These are phyloP conservation scores for Thelephora terrestris DNA, from an alignment of 1,284 basidiomycete species.

Conservation along the genomic window DNA sequence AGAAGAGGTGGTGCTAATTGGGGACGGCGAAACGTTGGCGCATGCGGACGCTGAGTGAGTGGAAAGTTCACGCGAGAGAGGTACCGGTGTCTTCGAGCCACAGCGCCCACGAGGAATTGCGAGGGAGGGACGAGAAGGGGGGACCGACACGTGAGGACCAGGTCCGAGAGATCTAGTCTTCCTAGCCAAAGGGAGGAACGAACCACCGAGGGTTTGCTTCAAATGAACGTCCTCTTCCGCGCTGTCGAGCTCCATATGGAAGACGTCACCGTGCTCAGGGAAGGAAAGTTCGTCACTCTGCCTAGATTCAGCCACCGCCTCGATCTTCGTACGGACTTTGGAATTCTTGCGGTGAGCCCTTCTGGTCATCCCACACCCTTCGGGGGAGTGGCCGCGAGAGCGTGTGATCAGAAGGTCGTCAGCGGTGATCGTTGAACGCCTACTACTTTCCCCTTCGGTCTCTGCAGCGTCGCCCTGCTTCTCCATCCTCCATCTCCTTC, in stretches of 20 bases:
- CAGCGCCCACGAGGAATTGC: background rate
- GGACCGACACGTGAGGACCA: conserved; percentile 1
- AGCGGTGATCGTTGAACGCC: conserved; percentile 6
- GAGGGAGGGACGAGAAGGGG: background rate
- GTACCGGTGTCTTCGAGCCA: background rate
- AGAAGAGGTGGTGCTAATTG: conserved; percentile 19
- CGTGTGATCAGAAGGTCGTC: conserved; percentile 24
- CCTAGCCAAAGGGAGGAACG: background rate
- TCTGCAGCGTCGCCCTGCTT: conserved; percentile 33
- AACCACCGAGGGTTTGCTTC: background rate
- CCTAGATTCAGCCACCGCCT: conserved; percentile 16
- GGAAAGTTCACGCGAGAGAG: conserved; percentile 4
- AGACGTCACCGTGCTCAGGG: conserved; percentile 14
- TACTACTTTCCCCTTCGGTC: conserved; percentile 31
- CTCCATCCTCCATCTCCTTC: background rate
- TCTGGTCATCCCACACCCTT: conserved; percentile 32
- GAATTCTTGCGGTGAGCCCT: conserved; percentile 54
- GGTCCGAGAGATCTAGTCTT: background rate
- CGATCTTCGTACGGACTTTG: conserved; percentile 24
- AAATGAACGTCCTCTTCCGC: background rate
- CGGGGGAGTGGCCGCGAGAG: conserved; percentile 13
- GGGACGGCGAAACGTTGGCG: conserved; percentile 15
- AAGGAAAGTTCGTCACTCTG: conserved; percentile 10
- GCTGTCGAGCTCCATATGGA: conserved; percentile 10
- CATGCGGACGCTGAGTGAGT: conserved; percentile 20